phyloP scores from a whole-genome alignment of 2,329 filamentous ascomycete genomes.

The Paecilomyces fulvus region DNA sequence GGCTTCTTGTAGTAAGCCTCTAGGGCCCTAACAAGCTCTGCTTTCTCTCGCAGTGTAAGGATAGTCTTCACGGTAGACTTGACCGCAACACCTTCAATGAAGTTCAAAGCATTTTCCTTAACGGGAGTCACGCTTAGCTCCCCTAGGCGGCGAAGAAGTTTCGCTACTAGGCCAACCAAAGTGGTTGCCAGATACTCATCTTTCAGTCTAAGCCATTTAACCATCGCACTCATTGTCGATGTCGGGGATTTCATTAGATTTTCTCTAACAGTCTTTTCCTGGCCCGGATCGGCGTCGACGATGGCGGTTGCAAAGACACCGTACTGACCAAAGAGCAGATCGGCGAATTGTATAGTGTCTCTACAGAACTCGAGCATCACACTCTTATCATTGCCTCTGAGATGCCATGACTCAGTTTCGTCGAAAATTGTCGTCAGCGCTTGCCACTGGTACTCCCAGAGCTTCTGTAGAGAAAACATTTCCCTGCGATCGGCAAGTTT shows the following conservation, averaged over 20 bases:
- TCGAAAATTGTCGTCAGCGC: conserved; percentile 72
- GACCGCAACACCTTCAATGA: conserved; percentile 48
- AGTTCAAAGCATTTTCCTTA: conserved; percentile 53
- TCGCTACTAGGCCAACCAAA: conserved; percentile 72
- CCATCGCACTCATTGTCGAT: conserved; percentile 57
- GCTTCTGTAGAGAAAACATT: conserved; percentile 57
- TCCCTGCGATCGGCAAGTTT: conserved; percentile 52
- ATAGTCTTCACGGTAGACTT: conserved; percentile 63
- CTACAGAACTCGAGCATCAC: conserved; percentile 89
- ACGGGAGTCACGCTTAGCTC: conserved; percentile 64
- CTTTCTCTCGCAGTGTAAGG: conserved; percentile 71
- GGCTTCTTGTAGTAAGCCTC: conserved; percentile 44
- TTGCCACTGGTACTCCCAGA: conserved; percentile 82
- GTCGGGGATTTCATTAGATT: conserved; percentile 58
- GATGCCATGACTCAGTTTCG: conserved; percentile 76
- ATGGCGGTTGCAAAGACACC: conserved; percentile 70
- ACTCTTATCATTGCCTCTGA: conserved; percentile 57
- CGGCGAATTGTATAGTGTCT: conserved; percentile 89
- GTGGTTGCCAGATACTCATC: conserved; percentile 78
- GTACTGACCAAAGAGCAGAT: conserved; percentile 76
- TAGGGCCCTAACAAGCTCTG: conserved; percentile 61
- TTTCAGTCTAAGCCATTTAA: conserved; percentile 81
- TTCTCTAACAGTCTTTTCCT: conserved; percentile 35
- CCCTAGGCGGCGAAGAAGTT: conserved; percentile 72
- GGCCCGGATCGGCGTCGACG: conserved; percentile 34